Conservation (phyloP, 1,284 basidiomycete genomes). For the Salmacisia buchloeana region DNA sequence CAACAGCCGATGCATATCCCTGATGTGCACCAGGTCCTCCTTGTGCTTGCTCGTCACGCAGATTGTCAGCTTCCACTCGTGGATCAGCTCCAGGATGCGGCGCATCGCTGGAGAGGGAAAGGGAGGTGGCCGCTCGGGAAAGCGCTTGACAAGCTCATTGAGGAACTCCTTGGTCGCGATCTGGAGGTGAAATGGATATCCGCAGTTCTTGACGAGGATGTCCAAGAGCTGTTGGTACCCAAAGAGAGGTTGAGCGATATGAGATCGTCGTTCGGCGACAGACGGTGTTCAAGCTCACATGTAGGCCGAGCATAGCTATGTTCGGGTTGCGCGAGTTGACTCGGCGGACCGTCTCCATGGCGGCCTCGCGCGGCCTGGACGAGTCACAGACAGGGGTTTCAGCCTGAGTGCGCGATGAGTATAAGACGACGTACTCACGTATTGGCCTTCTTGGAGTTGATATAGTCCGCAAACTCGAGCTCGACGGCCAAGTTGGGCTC, state of each 20-base stretch:
- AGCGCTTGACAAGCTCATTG: conserved; percentile 94
- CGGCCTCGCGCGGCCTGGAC: conserved; percentile 69
- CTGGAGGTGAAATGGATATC: conserved; percentile 94
- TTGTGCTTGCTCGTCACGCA: conserved; percentile 85
- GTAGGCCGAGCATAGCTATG: conserved; percentile 69
- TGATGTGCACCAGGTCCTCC: conserved; percentile 92
- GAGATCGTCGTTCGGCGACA: not conserved
- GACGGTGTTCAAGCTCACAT: conserved; percentile 27
- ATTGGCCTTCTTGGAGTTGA: conserved; percentile 95
- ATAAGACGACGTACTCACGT: conserved; percentile 59
- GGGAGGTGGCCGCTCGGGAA: conserved; percentile 92
- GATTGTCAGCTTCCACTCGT: conserved; percentile 91
- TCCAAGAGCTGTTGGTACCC: conserved; percentile 63
- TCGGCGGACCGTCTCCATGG: conserved; percentile 72
- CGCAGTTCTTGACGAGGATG: conserved; percentile 88
- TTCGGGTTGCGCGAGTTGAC: conserved; percentile 87
- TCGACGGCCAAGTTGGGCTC: conserved; percentile 89
- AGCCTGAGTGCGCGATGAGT: not conserved
- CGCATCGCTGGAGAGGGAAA: conserved; percentile 92
- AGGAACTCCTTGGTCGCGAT: conserved; percentile 98
- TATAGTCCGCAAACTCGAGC: conserved; percentile 84
- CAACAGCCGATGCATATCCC: conserved; percentile 93
- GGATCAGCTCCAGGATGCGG: conserved; percentile 85
- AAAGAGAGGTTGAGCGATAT: not conserved
- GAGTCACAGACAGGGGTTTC: not conserved